A percentile compares a stretch with the other conserved stretches of the same genome.
Evolutionary conservation across 2,329 filamentous ascomycete genomes (phyloP).

Genomic region (Colletotrichum spaethianum): DNA sequence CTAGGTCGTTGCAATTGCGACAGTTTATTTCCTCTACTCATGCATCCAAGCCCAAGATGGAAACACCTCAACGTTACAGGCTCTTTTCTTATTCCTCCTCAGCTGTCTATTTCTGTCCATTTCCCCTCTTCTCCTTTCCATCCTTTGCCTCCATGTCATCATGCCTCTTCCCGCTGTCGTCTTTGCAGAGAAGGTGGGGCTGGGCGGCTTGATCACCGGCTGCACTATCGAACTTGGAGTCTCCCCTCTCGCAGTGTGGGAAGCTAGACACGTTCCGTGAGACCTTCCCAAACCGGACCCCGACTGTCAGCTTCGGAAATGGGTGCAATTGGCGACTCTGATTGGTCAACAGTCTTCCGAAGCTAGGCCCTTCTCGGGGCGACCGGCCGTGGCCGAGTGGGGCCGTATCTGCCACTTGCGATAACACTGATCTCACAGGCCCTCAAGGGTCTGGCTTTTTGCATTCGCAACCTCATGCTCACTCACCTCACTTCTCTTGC

Average conservation of each 20-base stretch:
- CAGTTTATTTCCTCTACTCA: background rate
- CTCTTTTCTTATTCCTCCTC: slow-evolving; percentile 20
- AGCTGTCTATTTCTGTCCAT: background rate
- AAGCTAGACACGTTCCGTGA: background rate
- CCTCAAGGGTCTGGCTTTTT: background rate
- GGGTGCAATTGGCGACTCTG: background rate
- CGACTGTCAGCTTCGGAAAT: background rate
- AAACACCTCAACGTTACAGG: slow-evolving; percentile 15
- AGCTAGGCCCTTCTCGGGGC: slow-evolving; percentile 21
- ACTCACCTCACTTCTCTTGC: background rate
- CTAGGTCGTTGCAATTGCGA: background rate
- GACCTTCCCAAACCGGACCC: background rate
- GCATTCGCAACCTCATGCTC: background rate
- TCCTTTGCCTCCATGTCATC: background rate
- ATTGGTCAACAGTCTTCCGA: slow-evolving; percentile 6
- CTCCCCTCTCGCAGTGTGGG: background rate
- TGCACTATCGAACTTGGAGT: background rate
- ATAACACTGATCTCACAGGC: background rate
- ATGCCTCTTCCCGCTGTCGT: background rate
- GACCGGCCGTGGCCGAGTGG: slow-evolving; percentile 14
- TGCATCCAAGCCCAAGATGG: slow-evolving; percentile 1
- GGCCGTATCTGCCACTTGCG: slow-evolving; percentile 10
- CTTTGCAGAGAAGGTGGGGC: background rate
- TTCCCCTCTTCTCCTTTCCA: background rate
- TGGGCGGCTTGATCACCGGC: background rate